phyloP scores from a whole-genome alignment of 2,329 filamentous ascomycete genomes.

The Sphaceloma murrayae region DNA sequence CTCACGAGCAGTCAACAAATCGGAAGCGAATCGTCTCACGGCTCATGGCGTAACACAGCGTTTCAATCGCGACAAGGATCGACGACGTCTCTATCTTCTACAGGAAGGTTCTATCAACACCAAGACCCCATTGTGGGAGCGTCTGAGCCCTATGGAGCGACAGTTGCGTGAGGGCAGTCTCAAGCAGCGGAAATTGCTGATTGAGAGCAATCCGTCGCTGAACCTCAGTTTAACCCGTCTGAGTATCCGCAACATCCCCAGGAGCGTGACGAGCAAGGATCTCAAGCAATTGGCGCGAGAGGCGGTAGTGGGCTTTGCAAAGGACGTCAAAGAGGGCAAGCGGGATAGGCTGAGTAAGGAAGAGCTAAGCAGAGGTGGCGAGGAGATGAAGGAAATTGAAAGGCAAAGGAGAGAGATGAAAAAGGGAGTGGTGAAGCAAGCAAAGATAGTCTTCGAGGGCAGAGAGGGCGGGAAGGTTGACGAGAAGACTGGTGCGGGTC shows the following conservation, averaged over 20 bases:
- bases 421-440: slow-evolving; percentile 80
- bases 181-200: slow-evolving; percentile 78
- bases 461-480: slow-evolving; percentile 73
- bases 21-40: slow-evolving; percentile 66
- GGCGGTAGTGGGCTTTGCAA: slow-evolving; percentile 89
- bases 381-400: slow-evolving; percentile 73
- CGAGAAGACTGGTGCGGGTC: slow-evolving; percentile 66
- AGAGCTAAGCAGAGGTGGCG: slow-evolving; percentile 69
- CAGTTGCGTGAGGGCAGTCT: slow-evolving; percentile 81
- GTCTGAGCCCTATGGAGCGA: slow-evolving; percentile 68
- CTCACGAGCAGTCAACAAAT: slow-evolving; percentile 72
- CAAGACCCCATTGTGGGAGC: slow-evolving; percentile 67
- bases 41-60: slow-evolving; percentile 55
- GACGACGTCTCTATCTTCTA: slow-evolving; percentile 78
- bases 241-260: slow-evolving; percentile 82
- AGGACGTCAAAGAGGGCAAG: slow-evolving; percentile 69
- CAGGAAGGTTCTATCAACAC: slow-evolving; percentile 72
- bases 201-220: slow-evolving; percentile 81
- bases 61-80: slow-evolving; percentile 69
- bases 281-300: slow-evolving; percentile 84
- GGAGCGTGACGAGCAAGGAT: slow-evolving; percentile 71
- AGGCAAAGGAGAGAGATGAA: slow-evolving; percentile 68
- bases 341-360: slow-evolving; percentile 80
- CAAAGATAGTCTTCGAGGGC: slow-evolving; percentile 90
- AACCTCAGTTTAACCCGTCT: slow-evolving; percentile 84